These are phyloP conservation scores for Hyphodiscus hymeniophilus DNA, from an alignment of 495 filamentous ascomycete genomes.

Conservation along the genomic window DNA sequence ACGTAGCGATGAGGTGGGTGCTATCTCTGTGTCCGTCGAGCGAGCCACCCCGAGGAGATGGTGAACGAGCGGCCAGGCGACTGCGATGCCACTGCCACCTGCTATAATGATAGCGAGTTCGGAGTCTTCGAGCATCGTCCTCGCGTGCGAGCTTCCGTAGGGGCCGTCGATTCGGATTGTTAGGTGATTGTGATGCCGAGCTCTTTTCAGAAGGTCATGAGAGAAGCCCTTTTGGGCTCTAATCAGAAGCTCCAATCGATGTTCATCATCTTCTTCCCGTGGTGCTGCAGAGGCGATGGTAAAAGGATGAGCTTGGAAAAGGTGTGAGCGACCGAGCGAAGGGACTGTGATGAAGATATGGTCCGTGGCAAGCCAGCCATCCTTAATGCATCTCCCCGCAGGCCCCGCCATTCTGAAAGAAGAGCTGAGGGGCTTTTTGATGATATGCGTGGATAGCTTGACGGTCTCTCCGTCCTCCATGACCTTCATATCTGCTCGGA, in stretches of 20 bases:
- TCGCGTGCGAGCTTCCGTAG: constrained; percentile 44
- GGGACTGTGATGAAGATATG: constrained; percentile 53
- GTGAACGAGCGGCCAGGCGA: constrained; percentile 45
- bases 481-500: constrained; percentile 38
- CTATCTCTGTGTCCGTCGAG: constrained; percentile 7
- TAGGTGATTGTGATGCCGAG: constrained; percentile 29
- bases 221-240: constrained; percentile 53
- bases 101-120: constrained; percentile 44
- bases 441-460: constrained; percentile 32
- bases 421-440: neutral
- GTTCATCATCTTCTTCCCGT: constrained; percentile 12
- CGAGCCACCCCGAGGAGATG: constrained; percentile 20
- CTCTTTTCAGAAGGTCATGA: constrained; percentile 40
- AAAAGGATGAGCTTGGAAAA: constrained; percentile 51
- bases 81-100: constrained; percentile 55
- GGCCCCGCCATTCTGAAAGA: constrained; percentile 11
- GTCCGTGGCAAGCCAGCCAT: constrained; percentile 48
- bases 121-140: constrained; percentile 32
- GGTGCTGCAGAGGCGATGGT: constrained; percentile 48
- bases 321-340: constrained; percentile 33
- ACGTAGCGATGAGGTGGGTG: constrained; percentile 6
- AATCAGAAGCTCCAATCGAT: constrained; percentile 44
- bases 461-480: constrained; percentile 42
- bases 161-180: constrained; percentile 44
- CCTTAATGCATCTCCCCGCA: constrained; percentile 29